Percentiles rank a stretch among this genome's conserved stretches.
Evolutionary conservation across 2,329 filamentous ascomycete species (phyloP).

Genomic region (Orbilia ellipsospora): DNA sequence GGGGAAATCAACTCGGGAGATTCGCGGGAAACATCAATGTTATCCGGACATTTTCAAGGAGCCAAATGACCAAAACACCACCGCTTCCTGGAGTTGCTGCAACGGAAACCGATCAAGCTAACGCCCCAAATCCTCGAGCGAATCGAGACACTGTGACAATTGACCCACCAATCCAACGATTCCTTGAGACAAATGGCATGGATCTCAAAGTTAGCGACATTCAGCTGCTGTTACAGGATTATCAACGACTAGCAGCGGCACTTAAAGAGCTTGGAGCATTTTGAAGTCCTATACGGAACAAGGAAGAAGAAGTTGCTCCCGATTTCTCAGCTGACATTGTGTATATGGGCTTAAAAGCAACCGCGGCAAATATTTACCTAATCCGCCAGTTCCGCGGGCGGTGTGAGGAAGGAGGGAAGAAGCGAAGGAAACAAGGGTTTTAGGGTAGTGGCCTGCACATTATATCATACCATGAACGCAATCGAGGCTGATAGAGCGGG

Average conservation of each 20-base stretch:
- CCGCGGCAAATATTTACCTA: no score
- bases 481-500: no score
- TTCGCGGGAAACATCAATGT: constrained; percentile 54
- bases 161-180: constrained; percentile 33
- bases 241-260: constrained; percentile 32
- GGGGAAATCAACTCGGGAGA: constrained; percentile 45
- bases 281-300: background rate
- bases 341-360: no score
- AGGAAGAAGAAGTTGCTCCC: no score
- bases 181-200: constrained; percentile 20
- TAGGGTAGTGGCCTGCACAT: no score
- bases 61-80: constrained; percentile 29
- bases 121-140: background rate
- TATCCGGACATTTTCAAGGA: constrained; percentile 47
- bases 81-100: constrained; percentile 2
- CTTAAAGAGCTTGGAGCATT: constrained; percentile 33
- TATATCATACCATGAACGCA: no score
- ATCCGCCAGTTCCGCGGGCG: no score
- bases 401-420: no score
- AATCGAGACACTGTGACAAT: background rate
- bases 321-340: no score
- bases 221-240: constrained; percentile 41
- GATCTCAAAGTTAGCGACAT: constrained; percentile 40
- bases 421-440: no score
- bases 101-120: background rate